These are phyloP conservation scores for Knoxdaviesia proteae DNA, from an alignment of 2,329 filamentous ascomycete genomes.

Conservation along the genomic window DNA sequence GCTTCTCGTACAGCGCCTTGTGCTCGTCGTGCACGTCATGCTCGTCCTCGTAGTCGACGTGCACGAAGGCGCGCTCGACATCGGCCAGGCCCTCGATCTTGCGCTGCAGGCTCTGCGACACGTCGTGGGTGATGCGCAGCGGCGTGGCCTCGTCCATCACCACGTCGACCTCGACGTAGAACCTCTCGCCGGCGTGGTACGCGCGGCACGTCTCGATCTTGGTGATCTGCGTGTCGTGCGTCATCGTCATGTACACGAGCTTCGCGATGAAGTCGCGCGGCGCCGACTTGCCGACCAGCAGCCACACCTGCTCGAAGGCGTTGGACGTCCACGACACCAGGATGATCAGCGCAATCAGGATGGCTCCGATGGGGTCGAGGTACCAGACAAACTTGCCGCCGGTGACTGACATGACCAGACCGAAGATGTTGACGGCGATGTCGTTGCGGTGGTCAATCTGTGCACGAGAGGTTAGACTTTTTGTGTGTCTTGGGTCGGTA, in stretches of 20 bases:
- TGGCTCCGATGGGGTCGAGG: conserved; percentile 38
- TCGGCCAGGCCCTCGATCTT: conserved; percentile 29
- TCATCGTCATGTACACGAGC: conserved; percentile 33
- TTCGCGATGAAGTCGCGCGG: conserved; percentile 33
- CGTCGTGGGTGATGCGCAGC: conserved; percentile 35
- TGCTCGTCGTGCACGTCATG: conserved; percentile 20
- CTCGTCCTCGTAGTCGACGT: conserved; percentile 22
- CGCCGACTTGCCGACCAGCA: conserved; percentile 40
- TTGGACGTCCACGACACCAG: conserved; percentile 40
- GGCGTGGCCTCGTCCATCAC: conserved; percentile 34
- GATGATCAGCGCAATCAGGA: conserved; percentile 38
- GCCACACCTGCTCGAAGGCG: conserved; percentile 39
- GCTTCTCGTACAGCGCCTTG: conserved; percentile 18
- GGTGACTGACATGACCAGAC: conserved; percentile 32
- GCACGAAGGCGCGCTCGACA: conserved; percentile 24
- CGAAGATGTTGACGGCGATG: conserved; percentile 32
- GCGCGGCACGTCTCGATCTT: conserved; percentile 40
- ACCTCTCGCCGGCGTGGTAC: conserved; percentile 39
- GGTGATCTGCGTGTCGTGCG: conserved; percentile 28
- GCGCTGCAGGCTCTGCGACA: conserved; percentile 36
- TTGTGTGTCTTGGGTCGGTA: background rate
- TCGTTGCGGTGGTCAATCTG: conserved; percentile 35
- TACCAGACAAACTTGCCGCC: conserved; percentile 34
- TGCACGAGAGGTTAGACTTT: conserved; percentile 2
- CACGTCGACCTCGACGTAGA: conserved; percentile 42